Percentiles rank a stretch among this genome's conserved stretches.
These are phyloP conservation scores for Solanum lycopersicoides DNA, from an alignment of 257 asterid species.

Conservation along the genomic window DNA sequence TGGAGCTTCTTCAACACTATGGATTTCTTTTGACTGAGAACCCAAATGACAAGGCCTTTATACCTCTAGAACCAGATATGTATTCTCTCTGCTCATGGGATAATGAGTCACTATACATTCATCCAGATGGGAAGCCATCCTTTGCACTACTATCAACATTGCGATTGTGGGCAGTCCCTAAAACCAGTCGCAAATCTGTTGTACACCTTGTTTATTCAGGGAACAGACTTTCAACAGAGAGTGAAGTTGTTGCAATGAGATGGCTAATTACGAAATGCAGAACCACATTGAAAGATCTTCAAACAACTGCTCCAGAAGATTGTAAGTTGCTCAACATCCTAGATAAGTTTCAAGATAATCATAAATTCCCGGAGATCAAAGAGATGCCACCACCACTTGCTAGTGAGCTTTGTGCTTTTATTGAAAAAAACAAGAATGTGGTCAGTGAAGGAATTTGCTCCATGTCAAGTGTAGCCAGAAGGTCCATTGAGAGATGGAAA, in stretches of 20 bases:
- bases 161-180: constrained; percentile 81
- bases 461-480: constrained; percentile 15
- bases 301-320: constrained; percentile 55
- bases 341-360: constrained; percentile 17
- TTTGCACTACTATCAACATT: constrained; percentile 55
- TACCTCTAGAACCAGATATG: constrained; percentile 62
- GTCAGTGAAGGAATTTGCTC: neutral
- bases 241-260: constrained; percentile 41
- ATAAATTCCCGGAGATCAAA: neutral
- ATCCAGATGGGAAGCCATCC: constrained; percentile 65
- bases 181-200: constrained; percentile 34
- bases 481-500: constrained; percentile 41
- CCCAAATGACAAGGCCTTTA: constrained; percentile 74
- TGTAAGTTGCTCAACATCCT: constrained; percentile 25
- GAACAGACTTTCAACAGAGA: constrained; percentile 36
- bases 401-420: constrained; percentile 32
- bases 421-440: constrained; percentile 10
- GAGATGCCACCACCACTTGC: constrained; percentile 8
- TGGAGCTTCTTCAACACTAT: constrained; percentile 92
- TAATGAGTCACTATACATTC: constrained; percentile 53
- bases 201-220: constrained; percentile 60
- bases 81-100: constrained; percentile 59
- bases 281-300: constrained; percentile 20
- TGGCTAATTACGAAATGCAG: constrained; percentile 42
- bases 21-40: constrained; percentile 70